A percentile compares a stretch with the other conserved stretches of the same genome.
Evolutionary conservation across 192 early-diverging fungal genomes (phyloP).

Genomic region (Chytriomyces confervae): DNA sequence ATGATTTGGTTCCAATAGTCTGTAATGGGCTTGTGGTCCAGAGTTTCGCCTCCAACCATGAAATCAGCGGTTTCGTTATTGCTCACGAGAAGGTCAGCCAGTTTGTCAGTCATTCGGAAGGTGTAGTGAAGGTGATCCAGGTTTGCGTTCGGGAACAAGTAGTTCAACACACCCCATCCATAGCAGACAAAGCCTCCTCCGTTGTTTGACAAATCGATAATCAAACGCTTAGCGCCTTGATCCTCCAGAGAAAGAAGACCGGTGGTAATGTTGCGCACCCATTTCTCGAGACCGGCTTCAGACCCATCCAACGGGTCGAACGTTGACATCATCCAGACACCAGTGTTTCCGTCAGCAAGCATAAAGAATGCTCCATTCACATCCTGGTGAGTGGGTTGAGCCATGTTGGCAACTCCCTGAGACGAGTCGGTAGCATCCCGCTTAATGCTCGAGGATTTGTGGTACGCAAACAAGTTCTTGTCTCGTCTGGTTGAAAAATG

Average conservation of each 20-base stretch:
- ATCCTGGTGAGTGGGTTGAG: not conserved
- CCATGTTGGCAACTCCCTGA: not conserved
- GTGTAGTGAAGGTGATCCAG: not conserved
- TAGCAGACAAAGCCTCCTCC: constrained; percentile 40
- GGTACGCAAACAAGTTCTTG: not conserved
- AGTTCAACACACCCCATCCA: constrained; percentile 4
- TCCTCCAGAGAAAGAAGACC: constrained; percentile 38
- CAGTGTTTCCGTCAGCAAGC: constrained; percentile 20
- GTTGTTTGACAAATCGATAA: constrained; percentile 46
- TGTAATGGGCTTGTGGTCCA: not conserved
- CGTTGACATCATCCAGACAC: constrained; percentile 32
- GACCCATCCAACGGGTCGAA: not conserved
- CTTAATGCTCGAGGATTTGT: not conserved
- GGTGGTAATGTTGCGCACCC: constrained; percentile 35
- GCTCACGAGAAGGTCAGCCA: constrained; percentile 2
- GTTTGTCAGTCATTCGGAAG: not conserved
- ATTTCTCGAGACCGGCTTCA: not conserved
- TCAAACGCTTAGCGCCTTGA: constrained; percentile 34
- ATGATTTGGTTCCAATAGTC: not conserved
- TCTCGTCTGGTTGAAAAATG: not conserved
- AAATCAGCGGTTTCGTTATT: constrained; percentile 1
- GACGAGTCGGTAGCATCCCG: not conserved
- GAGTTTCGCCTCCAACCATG: not conserved
- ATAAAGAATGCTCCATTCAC: constrained; percentile 17
- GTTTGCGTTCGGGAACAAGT: constrained; percentile 6